Base-by-base conservation (phyloP, 1,139 yeast species). In the Williopsis jadinii region DNA sequence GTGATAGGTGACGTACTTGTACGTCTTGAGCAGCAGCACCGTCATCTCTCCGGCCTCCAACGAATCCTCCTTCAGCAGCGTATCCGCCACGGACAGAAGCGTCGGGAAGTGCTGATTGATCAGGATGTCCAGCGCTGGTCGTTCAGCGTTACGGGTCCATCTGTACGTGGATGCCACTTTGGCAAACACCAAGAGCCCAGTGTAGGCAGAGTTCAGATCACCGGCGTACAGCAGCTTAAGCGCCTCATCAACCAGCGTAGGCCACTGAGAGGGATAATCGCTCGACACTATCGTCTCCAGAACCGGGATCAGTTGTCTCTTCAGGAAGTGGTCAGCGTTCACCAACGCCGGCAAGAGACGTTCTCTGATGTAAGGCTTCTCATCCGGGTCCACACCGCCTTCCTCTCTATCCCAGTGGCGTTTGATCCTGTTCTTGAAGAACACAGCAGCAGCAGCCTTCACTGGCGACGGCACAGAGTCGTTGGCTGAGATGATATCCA, bases 371-470 rank as follows among this genome's bases (percentile, higher is more conserved):
- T 75, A 67, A 1, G 84, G 84, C 54, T 80, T 83, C 57, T 90
- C 97, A 48, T 74, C 87, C 9, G 68, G 67, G 49, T 77, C 82
- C 13, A 87, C 77, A 14, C 54, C 49, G 4, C 57, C 56, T 15
- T 57, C 52, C 5, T 64, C 70, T 4, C 61, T 60, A 14, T 49
- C 46, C 97, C 97, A 92, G 47, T 73, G 71, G 44, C 75, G 73
- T 11, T 73, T 65, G 27, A 88, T 70, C 45, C 80, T 70, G 60
- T 92, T 92, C 59, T 92, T 92, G 64, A 92, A 78, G 60, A 80
- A 90, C 28, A 92, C 82, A 0, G 95, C 95, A 13, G 95, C 85
- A 11, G 95, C 92, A 40, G 80, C 73, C 50, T 81, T 78, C 24
- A 19, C 24, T 36, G 85, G 74, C 29, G 72, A 73, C 1, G 72